These are phyloP conservation scores for Chaetoscypha palmicola DNA, from an alignment of 2,329 filamentous ascomycete species.

Conservation along the genomic window DNA sequence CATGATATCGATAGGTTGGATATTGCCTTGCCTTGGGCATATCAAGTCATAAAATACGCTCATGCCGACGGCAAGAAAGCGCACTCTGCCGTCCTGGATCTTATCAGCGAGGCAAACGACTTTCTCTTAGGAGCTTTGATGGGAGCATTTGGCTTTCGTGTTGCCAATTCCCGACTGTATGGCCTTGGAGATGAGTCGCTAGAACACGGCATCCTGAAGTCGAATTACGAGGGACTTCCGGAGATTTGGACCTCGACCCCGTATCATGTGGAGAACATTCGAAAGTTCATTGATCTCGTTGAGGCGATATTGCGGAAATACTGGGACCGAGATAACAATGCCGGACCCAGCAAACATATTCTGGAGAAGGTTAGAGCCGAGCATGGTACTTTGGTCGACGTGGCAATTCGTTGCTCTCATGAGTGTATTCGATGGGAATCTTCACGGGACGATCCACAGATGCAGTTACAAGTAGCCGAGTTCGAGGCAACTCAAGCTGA, in stretches of 20 bases:
- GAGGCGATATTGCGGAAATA: constrained; percentile 27
- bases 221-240: constrained; percentile 61
- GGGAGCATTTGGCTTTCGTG: constrained; percentile 63
- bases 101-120: constrained; percentile 60
- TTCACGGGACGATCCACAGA: constrained; percentile 42
- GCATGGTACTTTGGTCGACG: constrained; percentile 46
- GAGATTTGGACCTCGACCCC: constrained; percentile 80
- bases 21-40: constrained; percentile 71
- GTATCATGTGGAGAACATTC: constrained; percentile 54
- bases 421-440: constrained; percentile 54
- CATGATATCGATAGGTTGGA: constrained; percentile 67
- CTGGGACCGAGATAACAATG: constrained; percentile 24
- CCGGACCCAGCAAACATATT: constrained; percentile 21
- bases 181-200: constrained; percentile 63
- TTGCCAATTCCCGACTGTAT: constrained; percentile 61
- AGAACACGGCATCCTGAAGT: constrained; percentile 54
- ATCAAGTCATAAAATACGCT: constrained; percentile 66
- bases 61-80: constrained; percentile 56
- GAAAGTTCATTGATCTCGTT: constrained; percentile 52
- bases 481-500: constrained; percentile 38
- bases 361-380: constrained; percentile 43
- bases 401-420: constrained; percentile 50
- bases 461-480: constrained; percentile 40
- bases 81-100: constrained; percentile 35
- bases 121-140: constrained; percentile 60